Evolutionary conservation across 202 grass and related monocot species (phyloP).

Genomic region (Carex arenaria): DNA sequence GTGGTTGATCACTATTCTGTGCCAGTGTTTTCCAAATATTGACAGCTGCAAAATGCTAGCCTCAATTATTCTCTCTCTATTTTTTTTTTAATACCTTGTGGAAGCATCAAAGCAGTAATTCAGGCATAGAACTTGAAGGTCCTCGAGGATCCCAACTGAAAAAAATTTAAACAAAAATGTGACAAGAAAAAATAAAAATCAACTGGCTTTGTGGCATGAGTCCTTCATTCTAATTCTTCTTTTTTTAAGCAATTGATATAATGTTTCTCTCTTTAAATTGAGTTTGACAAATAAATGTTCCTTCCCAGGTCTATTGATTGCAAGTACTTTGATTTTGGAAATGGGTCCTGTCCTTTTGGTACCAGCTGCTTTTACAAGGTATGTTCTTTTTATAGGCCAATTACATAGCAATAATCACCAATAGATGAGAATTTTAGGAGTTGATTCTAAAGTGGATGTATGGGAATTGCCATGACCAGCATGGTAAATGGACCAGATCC

Average conservation of each 20-base stretch:
- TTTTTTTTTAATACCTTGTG: neutral
- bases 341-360: constrained; percentile 74
- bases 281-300: constrained; percentile 12
- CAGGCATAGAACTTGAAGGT: neutral
- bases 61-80: neutral
- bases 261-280: neutral
- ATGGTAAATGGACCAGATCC: neutral
- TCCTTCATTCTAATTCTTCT: neutral
- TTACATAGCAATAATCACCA: neutral
- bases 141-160: neutral
- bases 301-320: constrained; percentile 76
- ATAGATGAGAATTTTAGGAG: neutral
- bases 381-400: neutral
- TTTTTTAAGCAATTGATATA: neutral
- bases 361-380: constrained; percentile 91
- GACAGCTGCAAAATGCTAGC: neutral
- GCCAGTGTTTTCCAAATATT: neutral
- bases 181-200: neutral
- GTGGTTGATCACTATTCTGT: neutral
- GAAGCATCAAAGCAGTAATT: neutral
- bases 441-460: neutral
- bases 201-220: neutral
- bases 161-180: neutral
- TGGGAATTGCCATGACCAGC: neutral
- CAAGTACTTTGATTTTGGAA: constrained; percentile 91